These are phyloP conservation scores for Juglanconis sp. DNA, from an alignment of 2,329 filamentous ascomycete genomes.

Conservation along the genomic window DNA sequence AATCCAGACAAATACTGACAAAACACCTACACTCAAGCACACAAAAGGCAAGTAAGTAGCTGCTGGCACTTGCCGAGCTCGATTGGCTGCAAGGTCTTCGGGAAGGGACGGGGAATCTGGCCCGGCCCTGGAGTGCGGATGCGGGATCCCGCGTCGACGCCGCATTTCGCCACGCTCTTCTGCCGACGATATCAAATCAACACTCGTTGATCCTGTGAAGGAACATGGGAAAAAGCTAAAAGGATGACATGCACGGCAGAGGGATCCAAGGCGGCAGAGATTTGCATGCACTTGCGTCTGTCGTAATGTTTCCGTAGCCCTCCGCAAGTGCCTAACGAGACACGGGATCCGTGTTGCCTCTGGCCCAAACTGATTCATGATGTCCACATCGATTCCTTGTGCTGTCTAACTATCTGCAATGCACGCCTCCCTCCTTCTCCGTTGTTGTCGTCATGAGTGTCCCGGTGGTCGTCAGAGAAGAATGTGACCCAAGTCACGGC, in stretches of 20 bases:
- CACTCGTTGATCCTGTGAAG: too few relatives aligned
- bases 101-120: neutral
- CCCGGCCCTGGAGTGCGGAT: neutral
- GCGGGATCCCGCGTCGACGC: neutral
- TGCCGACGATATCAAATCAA: too few relatives aligned
- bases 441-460: slow-evolving; percentile 5
- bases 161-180: neutral
- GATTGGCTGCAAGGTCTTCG: neutral
- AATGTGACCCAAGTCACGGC: slow-evolving; percentile 13
- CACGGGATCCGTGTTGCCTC: neutral
- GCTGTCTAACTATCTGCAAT: slow-evolving; percentile 21
- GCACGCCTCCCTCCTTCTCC: slow-evolving; percentile 10
- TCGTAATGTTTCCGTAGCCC: neutral
- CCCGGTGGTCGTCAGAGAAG: slow-evolving; percentile 13
- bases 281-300: neutral
- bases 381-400: slow-evolving; percentile 16
- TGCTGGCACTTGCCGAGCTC: neutral
- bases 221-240: too few relatives aligned
- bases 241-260: too few relatives aligned
- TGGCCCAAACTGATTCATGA: slow-evolving; percentile 4
- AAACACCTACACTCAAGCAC: too few relatives aligned
- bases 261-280: too few relatives aligned
- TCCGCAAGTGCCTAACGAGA: too few relatives aligned
- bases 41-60: neutral
- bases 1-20: too few relatives aligned